Evolutionary conservation across 306 rosid species (phyloP), one percentile per base, ranked within the genome.

Genomic region (Cucurbita maxima): DNA sequence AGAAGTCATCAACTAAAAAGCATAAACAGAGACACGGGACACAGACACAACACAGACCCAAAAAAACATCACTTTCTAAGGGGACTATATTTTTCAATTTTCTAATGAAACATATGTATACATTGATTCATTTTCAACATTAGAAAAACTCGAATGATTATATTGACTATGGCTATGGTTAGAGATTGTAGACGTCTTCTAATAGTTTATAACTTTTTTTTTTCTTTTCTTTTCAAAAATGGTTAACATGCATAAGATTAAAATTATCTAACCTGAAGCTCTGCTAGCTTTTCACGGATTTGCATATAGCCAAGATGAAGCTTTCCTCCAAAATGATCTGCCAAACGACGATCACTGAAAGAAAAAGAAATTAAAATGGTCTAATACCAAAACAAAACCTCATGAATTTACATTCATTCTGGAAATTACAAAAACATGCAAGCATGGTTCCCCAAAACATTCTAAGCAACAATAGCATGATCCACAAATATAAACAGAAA

Each of bases 251-350:
- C 7, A 77, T 60, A 19, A 67, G 22, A 51, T 14, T 55, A 71
- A 74, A 36, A 79, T 40, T 75, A 52, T 78, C 83, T 76, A 78
- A 95, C 99, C 89, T 89, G 91, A 81, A 95, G 97, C 79, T 95
- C 99, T 10, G 82, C 89, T 77, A 95, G 82, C 87, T 91, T 95
- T 82, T 95, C 99, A 48, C 97, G 99, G 76, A 95, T 91, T 83
- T 89, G 99, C 96, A 95, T 89, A 83, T 95, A 95, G 59, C 99
- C 99, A 77, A 91, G 86, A 83, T 91, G 99, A 87, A 95, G 97
- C 82, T 95, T 95, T 81, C 99, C 99, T 36, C 99, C 99, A 81
- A 95, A 95, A 87, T 95, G 99, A 84, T 95, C 97, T 76, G 99
- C 97, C 85, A 95, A 83, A 70, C 99, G 96, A 57, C 99, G 99